Percentiles rank a stretch among this genome's conserved stretches.
Conservation (phyloP, 2,329 filamentous ascomycete genomes). For the Curvularia hawaiiensis region DNA sequence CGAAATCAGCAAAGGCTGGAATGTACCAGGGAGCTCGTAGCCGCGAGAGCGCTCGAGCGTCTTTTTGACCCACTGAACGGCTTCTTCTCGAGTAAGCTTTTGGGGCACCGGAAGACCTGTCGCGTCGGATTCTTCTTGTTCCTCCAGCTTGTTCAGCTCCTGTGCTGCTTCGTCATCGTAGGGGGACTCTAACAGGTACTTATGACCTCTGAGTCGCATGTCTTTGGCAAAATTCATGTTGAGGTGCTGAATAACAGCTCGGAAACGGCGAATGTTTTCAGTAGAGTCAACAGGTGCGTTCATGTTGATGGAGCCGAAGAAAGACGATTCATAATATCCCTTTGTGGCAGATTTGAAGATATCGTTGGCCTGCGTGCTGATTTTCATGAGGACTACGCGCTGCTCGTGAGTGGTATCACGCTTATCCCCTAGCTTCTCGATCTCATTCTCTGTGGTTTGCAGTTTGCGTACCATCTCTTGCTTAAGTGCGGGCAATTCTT, state of each 20-base stretch:
- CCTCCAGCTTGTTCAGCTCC: conserved; percentile 27
- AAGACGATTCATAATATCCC: conserved; percentile 58
- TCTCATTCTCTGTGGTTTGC: conserved; percentile 25
- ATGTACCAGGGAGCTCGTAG: conserved; percentile 64
- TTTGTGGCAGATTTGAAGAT: conserved; percentile 55
- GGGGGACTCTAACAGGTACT: conserved; percentile 38
- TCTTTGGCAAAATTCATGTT: conserved; percentile 54
- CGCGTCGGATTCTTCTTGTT: conserved; percentile 6
- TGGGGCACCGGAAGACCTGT: conserved; percentile 22
- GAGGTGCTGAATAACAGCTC: conserved; percentile 60
- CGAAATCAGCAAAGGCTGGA: conserved; percentile 63
- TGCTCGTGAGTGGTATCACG: conserved; percentile 56
- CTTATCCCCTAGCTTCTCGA: conserved; percentile 57
- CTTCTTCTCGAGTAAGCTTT: conserved; percentile 43
- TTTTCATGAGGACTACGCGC: conserved; percentile 52
- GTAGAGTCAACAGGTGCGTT: conserved; percentile 21
- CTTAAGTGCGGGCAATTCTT: conserved; percentile 44
- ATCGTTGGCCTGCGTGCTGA: conserved; percentile 53
- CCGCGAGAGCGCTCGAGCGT: conserved; percentile 54
- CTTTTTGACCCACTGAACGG: conserved; percentile 48
- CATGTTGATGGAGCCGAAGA: conserved; percentile 52
- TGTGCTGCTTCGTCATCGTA: conserved; percentile 20
- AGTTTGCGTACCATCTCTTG: conserved; percentile 40
- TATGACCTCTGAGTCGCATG: conserved; percentile 53
- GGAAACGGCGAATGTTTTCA: conserved; percentile 54